Percentiles rank a stretch among this genome's conserved stretches.
Evolutionary conservation across 2,329 filamentous ascomycete species (phyloP).

Genomic region (Cladosporium austrohemisphaericum): DNA sequence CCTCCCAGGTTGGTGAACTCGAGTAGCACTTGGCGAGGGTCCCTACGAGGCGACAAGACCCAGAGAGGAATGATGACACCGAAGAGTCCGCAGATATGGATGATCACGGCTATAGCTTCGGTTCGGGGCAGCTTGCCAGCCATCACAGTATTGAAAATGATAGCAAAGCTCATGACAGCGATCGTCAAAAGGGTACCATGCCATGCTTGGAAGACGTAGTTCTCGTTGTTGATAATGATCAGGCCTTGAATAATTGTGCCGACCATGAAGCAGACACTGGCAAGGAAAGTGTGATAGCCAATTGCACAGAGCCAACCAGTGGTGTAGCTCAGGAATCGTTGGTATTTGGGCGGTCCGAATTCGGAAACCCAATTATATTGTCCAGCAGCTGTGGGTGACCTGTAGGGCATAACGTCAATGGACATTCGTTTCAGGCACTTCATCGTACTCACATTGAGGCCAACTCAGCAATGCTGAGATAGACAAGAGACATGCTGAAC

Average conservation of each 20-base stretch:
- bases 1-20: slow-evolving; percentile 23
- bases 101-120: slow-evolving; percentile 26
- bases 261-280: slow-evolving; percentile 16
- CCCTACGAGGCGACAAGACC: slow-evolving; percentile 23
- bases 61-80: slow-evolving; percentile 30
- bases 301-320: slow-evolving; percentile 40
- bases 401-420: not conserved
- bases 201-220: slow-evolving; percentile 42
- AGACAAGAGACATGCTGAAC: slow-evolving; percentile 15
- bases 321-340: slow-evolving; percentile 46
- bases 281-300: not conserved
- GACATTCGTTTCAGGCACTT: not conserved
- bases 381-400: slow-evolving; percentile 27
- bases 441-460: slow-evolving; percentile 25
- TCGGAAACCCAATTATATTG: slow-evolving; percentile 36
- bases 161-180: slow-evolving; percentile 22
- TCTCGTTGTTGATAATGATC: slow-evolving; percentile 41
- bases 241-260: slow-evolving; percentile 44
- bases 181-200: slow-evolving; percentile 42
- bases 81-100: slow-evolving; percentile 31
- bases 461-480: slow-evolving; percentile 34
- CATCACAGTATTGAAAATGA: slow-evolving; percentile 29
- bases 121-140: slow-evolving; percentile 26
- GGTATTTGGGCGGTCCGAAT: slow-evolving; percentile 40
- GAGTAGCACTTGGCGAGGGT: slow-evolving; percentile 17